Base-by-base conservation (phyloP, 768 basidiomycete genomes). In the Mycena chlorophos region DNA sequence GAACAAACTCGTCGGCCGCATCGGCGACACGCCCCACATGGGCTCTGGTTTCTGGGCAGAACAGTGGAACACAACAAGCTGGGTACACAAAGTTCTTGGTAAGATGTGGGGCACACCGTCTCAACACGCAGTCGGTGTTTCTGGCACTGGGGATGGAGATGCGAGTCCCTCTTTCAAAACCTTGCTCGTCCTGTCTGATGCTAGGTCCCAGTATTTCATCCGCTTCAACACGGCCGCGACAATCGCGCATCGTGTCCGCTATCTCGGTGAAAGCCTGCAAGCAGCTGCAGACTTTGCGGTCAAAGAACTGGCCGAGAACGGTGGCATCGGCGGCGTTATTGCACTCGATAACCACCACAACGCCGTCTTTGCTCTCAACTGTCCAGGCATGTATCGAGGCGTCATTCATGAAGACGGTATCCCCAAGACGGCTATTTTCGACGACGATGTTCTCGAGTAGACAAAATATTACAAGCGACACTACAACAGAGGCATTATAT, bases 71-170 rank as follows among this genome's bases (percentile, higher is more conserved):
- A 28, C 47, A 5, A 69, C 43, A 61, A 60, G 69, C 57, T 65
- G 65, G 68, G 28, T 67, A 53, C 54, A 58, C 66, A 61, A 74
- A 62, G 56, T 69, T n/a, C 83, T 76, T 79, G 69, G 72, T 34
- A 73, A 70, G 20, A 39, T 80, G 20, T 66, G 56, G 20, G 69
- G 77, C 2, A 73, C 71, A 39, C 57, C 65, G 23, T 57, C 62
- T 16, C 61, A 65, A 10, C 67, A 64, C 23, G 88, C 83, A 6
- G 73, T 93, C 22, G 89, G 90, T 3, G 72, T 93, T n/a, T 89
- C 88, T 27, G 89, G 91, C 0, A 93, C 91, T 13, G 91, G 91
- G 5, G 85, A 92, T 61, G 91, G 91, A 58, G 91, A 93, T 70
- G 89, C 91, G 66, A 56, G 83, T 71, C 31, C 17, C 51, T 23